Base-by-base conservation (phyloP, 2,329 filamentous ascomycete genomes). In the Pseudogymnoascus verrucosus region DNA sequence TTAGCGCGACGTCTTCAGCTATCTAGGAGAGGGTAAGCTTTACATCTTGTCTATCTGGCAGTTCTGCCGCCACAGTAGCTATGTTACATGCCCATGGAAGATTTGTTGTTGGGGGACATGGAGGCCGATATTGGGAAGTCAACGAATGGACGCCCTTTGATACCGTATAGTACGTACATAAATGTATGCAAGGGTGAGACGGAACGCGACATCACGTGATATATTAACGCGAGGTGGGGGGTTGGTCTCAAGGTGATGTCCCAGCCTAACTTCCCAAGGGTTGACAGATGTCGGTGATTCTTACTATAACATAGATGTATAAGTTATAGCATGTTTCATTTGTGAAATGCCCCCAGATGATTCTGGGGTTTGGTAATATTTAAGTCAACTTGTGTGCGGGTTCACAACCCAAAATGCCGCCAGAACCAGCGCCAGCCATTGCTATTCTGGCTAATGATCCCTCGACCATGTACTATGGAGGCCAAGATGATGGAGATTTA, bases 401-500 rank as follows among this genome's bases (percentile, higher is more conserved):
- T 36, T 34, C 19, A 10, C 51, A 21, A 57, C 14, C 51, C 62
- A 67, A 34, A 36, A 68, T 71, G 67, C 66, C 66, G 47, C 67
- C 69, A 60, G 65, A 65, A 23, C 63, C 65, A 60, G 63, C 65
- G 39, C 64, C 67, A 63, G 66, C 68, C 47, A 64, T 66, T 61
- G 67, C 68, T 61, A 66, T 67, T 60, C 34, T 70, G 63, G 64
- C 31, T 42, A 68, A 72, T 68, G 67, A 70, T 37, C 51, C 69
- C n/a, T 62, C 65, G 59, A 62, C 64, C 39, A 68, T 71, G 66
- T 71, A 69, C 61, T 71, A 68, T 66, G 31, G 64, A 40, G 65
- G 60, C 1, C 51, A 57, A 11, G 28, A 36, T 14, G 28, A 34
- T 19, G 28, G 16, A 14, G 51, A 34, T 4, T 57, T 57, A 57